These are phyloP conservation scores for Hypoxylon lenormandii DNA, from an alignment of 495 filamentous ascomycete genomes.

Conservation along the genomic window DNA sequence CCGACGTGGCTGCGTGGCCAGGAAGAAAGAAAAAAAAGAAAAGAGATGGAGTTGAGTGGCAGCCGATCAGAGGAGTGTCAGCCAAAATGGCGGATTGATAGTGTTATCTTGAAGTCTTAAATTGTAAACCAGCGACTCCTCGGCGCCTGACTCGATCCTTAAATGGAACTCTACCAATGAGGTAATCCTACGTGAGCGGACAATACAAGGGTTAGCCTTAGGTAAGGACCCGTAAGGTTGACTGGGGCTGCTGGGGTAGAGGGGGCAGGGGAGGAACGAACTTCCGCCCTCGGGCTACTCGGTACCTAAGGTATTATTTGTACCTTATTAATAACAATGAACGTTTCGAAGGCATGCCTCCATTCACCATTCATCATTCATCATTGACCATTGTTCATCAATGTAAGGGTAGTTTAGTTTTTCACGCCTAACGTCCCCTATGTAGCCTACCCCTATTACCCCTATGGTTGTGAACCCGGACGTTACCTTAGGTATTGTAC, in stretches of 20 bases:
- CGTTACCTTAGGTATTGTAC: no score
- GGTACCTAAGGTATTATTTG: neutral
- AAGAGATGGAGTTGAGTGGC: neutral
- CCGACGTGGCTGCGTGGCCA: no score
- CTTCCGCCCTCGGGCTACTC: neutral
- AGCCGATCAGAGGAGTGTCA: constrained; percentile 2
- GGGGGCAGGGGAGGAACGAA: neutral
- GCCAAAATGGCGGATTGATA: neutral
- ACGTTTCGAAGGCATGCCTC: no score
- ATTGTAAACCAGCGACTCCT: constrained; percentile 34
- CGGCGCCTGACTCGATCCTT: constrained; percentile 46
- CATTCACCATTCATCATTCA: no score
- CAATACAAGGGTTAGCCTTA: neutral
- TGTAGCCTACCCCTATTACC: no score
- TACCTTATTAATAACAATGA: no score
- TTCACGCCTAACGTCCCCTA: no score
- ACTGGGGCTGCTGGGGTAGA: no score
- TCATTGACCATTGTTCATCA: no score
- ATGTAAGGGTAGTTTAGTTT: no score
- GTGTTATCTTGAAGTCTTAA: constrained; percentile 32
- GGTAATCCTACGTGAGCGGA: constrained; percentile 30
- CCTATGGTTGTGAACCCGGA: no score
- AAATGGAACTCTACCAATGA: constrained; percentile 38
- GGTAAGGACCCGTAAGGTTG: neutral
- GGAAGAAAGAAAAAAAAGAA: constrained; percentile 16